phyloP scores from a whole-genome alignment of 2,329 filamentous ascomycete genomes.

The Chalara sp. region DNA sequence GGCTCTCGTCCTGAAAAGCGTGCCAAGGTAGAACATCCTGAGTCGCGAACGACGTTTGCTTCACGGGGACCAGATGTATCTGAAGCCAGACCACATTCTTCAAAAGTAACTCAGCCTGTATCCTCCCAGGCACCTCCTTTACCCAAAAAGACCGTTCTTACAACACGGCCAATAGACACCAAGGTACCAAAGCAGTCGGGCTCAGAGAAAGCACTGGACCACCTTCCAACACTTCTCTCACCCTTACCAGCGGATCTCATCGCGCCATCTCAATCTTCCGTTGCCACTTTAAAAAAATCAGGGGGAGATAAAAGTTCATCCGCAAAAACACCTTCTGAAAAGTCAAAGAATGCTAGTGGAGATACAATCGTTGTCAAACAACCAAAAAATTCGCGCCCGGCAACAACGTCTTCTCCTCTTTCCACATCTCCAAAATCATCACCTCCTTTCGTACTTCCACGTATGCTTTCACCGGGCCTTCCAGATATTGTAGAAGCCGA shows the following conservation, averaged over 20 bases:
- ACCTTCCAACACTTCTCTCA: conserved; percentile 18
- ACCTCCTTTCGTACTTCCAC: conserved; percentile 18
- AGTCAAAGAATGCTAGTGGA: conserved; percentile 7
- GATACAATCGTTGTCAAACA: conserved; percentile 14
- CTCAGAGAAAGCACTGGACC: conserved; percentile 10
- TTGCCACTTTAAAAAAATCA: conserved; percentile 6
- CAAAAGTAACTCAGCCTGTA: conserved; percentile 12
- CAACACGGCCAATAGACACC: conserved; percentile 5
- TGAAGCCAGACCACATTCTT: conserved; percentile 12
- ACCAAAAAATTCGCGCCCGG: not conserved
- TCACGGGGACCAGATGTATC: conserved; percentile 14
- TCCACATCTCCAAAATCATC: conserved; percentile 13
- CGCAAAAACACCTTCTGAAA: conserved; percentile 7
- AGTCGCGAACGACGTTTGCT: conserved; percentile 6
- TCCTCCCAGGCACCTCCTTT: conserved; percentile 9
- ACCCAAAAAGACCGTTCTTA: conserved; percentile 8
- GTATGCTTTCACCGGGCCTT: conserved; percentile 24
- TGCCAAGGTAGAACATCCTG: conserved; percentile 17
- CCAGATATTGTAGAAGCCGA: conserved; percentile 25
- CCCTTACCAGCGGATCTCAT: conserved; percentile 20
- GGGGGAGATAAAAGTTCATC: conserved; percentile 10
- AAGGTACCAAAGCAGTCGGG: conserved; percentile 8
- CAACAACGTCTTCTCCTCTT: conserved; percentile 9
- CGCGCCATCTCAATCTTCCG: conserved; percentile 2
- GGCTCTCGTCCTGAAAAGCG: conserved; percentile 21